Evolutionary conservation across 148 eudicot species (phyloP).

Genomic region (Cornus suecica): DNA sequence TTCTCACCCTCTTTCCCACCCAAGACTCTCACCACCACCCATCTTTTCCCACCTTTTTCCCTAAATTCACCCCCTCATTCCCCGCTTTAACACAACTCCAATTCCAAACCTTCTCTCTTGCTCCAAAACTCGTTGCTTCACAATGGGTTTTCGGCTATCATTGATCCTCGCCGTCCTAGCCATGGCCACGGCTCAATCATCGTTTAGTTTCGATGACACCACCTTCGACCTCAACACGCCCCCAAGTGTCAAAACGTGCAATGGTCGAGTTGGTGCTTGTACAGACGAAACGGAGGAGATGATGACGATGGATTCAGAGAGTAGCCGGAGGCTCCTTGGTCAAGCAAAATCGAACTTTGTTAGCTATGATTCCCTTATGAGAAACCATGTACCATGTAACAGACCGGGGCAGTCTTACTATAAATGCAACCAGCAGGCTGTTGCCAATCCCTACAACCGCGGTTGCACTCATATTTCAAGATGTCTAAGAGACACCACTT

Average conservation of each 20-base stretch:
- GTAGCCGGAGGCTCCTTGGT: slow-evolving; percentile 11
- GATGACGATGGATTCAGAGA: slow-evolving; percentile 24
- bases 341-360: no score
- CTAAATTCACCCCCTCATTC: background rate
- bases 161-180: slow-evolving; percentile 6
- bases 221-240: background rate
- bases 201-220: background rate
- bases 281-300: slow-evolving; percentile 16
- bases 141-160: slow-evolving; percentile 6
- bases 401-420: slow-evolving; percentile 21
- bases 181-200: background rate
- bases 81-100: background rate
- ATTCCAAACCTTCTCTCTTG: background rate
- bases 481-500: background rate
- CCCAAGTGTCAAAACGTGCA: background rate
- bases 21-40: slow-evolving; percentile 11
- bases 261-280: slow-evolving; percentile 10
- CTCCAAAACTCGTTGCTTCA: background rate
- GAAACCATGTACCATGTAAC: slow-evolving; percentile 10
- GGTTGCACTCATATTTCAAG: slow-evolving; percentile 10
- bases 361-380: slow-evolving; percentile 12
- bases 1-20: background rate
- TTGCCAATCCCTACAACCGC: slow-evolving; percentile 12
- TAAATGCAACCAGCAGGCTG: slow-evolving; percentile 11
- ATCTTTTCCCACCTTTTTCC: background rate